Base-by-base conservation (phyloP, 2,329 filamentous ascomycete genomes). In the Aaosphaeria pasadenensis region DNA sequence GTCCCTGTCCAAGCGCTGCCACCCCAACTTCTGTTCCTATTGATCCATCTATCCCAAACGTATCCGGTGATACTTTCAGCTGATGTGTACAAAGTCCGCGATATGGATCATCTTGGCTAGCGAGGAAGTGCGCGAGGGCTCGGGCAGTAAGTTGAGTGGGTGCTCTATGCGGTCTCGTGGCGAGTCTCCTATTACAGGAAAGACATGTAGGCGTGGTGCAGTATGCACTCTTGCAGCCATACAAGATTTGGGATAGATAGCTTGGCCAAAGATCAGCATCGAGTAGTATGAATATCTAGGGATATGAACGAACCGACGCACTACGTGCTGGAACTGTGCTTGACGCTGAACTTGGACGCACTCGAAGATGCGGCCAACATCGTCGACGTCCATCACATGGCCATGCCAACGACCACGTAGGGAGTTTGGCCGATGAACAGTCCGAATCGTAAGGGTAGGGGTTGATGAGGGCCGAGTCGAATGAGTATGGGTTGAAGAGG, bases 131-230 rank as follows among this genome's bases (percentile, higher is more conserved):
- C 9, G 91, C 91, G 31, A 96, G 72, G 1, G 88, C 89, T 59
- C 89, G 82, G 6, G 91, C 90, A 60, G 89, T 95, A 41, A 90
- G 83, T 24, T 86, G 80, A 48, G 87, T 95, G 60, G 91, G 94
- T 60, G 86, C 81, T 51, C 89, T 85, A 57, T 90, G 81, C 2
- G 89, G 89, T 1, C 80, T 80, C 54, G 83, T 82, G 32, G 83
- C 80, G 38, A 85, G 73, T 55, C 87, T 81, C 68, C 81, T 87
- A 47, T 88, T 84, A 66, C 83, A 90, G 52, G 85, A 90, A 62
- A 92, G 87, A 72, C 91, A 96, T 11, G 89, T 92, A 11, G 89
- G 73, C 1, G 85, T 92, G 33, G 76, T 77, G 71, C 91, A 96
- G 44, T 78, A 75, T 45, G 78, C 74, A 54, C 81, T 82, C 52